Percentiles rank a stretch among this genome's conserved stretches.
phyloP scores from a whole-genome alignment of 768 basidiomycete species.

The Lentinus tigrinus region DNA sequence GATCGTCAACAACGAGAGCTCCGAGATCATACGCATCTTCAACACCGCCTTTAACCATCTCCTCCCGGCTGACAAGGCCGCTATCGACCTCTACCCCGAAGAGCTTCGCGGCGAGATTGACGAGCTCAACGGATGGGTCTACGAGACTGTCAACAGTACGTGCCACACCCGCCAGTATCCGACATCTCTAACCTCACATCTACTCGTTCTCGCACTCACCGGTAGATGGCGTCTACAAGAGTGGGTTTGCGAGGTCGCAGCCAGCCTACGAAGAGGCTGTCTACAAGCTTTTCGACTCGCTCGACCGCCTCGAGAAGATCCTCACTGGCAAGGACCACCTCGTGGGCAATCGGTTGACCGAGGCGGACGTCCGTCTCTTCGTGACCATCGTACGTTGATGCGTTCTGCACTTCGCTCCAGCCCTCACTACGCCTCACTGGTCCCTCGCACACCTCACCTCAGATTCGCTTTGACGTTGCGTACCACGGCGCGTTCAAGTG shows the following conservation, averaged over 20 bases:
- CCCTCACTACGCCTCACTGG: constrained; percentile 39
- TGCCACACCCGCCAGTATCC: constrained; percentile 3
- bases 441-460: neutral
- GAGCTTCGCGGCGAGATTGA: constrained; percentile 76
- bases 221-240: constrained; percentile 81
- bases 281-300: constrained; percentile 65
- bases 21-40: constrained; percentile 93
- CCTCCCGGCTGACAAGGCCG: constrained; percentile 61
- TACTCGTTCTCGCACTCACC: neutral
- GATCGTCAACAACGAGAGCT: constrained; percentile 94
- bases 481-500: constrained; percentile 95
- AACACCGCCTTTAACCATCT: constrained; percentile 82
- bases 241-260: constrained; percentile 84
- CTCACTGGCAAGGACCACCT: constrained; percentile 81
- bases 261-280: constrained; percentile 81
- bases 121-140: constrained; percentile 81
- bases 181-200: neutral
- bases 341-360: constrained; percentile 79
- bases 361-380: constrained; percentile 83
- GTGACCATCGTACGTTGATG: constrained; percentile 61
- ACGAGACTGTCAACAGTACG: constrained; percentile 81
- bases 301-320: constrained; percentile 80
- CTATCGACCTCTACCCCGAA: constrained; percentile 77
- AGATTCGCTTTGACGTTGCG: constrained; percentile 88
- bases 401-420: neutral